Percentiles rank a stretch among this genome's conserved stretches.
phyloP scores from a whole-genome alignment of 306 rosid genomes.

The Dryas octopetala region DNA sequence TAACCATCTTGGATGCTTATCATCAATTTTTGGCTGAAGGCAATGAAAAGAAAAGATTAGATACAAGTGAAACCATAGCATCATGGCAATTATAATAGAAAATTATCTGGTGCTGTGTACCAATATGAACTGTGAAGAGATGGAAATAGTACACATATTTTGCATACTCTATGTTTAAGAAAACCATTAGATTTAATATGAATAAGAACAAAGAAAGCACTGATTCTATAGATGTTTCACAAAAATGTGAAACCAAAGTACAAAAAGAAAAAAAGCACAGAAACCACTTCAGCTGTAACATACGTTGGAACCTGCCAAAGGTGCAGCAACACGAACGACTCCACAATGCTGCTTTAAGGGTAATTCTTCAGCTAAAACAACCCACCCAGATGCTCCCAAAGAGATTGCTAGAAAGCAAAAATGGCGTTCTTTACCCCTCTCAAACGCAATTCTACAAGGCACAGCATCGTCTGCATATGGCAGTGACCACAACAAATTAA shows the following conservation, averaged over 20 bases:
- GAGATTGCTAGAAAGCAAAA: constrained; percentile 69
- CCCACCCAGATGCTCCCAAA: constrained; percentile 77
- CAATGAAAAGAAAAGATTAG: constrained; percentile 20
- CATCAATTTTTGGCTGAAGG: constrained; percentile 78
- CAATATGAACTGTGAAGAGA: not conserved
- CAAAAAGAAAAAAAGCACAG: constrained; percentile 13
- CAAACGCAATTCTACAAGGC: constrained; percentile 91
- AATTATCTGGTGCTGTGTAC: not conserved
- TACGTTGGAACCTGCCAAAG: constrained; percentile 90
- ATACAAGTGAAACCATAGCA: constrained; percentile 13
- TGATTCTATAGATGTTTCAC: not conserved
- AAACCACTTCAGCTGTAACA: constrained; percentile 23
- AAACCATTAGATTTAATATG: not conserved
- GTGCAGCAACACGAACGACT: constrained; percentile 68
- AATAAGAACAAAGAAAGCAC: not conserved
- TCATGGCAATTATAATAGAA: not conserved
- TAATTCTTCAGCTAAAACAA: constrained; percentile 73
- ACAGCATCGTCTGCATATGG: constrained; percentile 64
- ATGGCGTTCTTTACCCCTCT: constrained; percentile 82
- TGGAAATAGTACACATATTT: not conserved
- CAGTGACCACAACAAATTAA: constrained; percentile 30
- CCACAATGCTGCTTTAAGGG: constrained; percentile 69
- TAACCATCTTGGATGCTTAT: constrained; percentile 74
- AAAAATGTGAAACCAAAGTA: constrained; percentile 2
- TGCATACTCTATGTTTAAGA: not conserved